Base-by-base conservation (phyloP, 768 basidiomycete genomes). In the Gloeophyllum trabeum region DNA sequence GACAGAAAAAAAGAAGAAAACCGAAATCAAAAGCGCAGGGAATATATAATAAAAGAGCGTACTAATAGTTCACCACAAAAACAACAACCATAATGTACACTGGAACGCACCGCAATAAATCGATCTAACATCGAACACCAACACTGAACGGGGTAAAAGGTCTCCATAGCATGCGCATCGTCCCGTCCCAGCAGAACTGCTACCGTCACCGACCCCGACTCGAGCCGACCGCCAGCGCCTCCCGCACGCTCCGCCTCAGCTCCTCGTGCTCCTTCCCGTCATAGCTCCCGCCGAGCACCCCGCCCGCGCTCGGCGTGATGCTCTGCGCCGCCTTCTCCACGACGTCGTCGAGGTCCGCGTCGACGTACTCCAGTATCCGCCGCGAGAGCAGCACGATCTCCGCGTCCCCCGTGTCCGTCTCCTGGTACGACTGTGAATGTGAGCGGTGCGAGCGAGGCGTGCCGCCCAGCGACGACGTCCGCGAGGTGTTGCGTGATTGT, bases 371-470 rank as follows among this genome's bases (percentile, higher is more conserved):
- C 42, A 93, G 62, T 40, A 96, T 96, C 48, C 89, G 75, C 35
- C 82, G 70, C 5, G 84, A 81, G 35, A 98, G 74, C 21, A 82
- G 65, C 47, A 88, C 81, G 48, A 98, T 97, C 65, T 97, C 94
- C 26, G 85, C 81, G 44, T 92, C 88, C 2, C 80, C 87, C 2
- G 80, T 77, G 32, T 88, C 85, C 13, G 86, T 88, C 34, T 83
- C 88, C 45, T 82, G 81, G 51, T 84, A 81, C 28, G 85, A 87
- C 43, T 80, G 79, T 24, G 69, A 61, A 44, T 69, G 71, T 16
- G 83, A 79, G 52, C 73, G 74, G 53, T 83, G 75, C 43, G 83
- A 80, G 36, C 66, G 75, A 4, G 81, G 84, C 24, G 81, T 87
- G 39, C 77, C 81, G 28, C 58, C 61, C n/a, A 76, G 63, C 10